Base-by-base conservation (phyloP, 345 rosid genomes). In the Camelina neglecta region DNA sequence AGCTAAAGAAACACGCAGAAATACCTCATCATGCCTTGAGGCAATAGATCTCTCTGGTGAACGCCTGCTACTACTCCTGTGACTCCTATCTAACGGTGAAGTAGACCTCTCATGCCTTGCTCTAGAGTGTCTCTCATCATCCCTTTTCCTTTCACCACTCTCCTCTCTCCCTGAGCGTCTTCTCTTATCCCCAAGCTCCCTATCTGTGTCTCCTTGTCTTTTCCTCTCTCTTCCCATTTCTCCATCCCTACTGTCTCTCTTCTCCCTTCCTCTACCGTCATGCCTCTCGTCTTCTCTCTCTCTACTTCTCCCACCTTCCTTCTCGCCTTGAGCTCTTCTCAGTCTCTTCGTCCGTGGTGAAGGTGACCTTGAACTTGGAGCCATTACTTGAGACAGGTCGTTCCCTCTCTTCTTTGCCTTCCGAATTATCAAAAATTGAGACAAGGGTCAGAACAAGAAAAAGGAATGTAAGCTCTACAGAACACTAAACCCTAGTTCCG, bases 301-400 rank as follows among this genome's bases (percentile, higher is more conserved):
- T 35, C 60, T 61, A 21, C 69, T 81, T 77, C 81, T 83, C 70
- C 83, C 88, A 63, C 41, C 75, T 47, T 81, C 89, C 51, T 79
- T 84, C 62, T 85, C 97, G 39, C 74, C 82, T 73, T 82, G 84
- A 35, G 82, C 83, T 78, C 84, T 85, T 78, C 83, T 84, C 76
- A 92, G 41, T 51, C 90, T 84, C 80, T 85, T 89, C 2, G 90
- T 84, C 33, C 82, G 84, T 0, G 90, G 97, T 60, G 97, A 90
- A 69, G 93, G 96, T 69, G 97, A 94, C 58, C 75, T 79, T 13
- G 88, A 81, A 47, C 61, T 67, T 42, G 80, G 86, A 41, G 84
- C 91, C 96, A 88, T 90, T 24, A 51, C 35, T 45, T 38, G 74
- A 72, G 50, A 29, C 44, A 42, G 12, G 31, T 2, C 48, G 4